Conservation (phyloP, 495 filamentous ascomycete genomes). For the Hypomontagnella monticulosa region DNA sequence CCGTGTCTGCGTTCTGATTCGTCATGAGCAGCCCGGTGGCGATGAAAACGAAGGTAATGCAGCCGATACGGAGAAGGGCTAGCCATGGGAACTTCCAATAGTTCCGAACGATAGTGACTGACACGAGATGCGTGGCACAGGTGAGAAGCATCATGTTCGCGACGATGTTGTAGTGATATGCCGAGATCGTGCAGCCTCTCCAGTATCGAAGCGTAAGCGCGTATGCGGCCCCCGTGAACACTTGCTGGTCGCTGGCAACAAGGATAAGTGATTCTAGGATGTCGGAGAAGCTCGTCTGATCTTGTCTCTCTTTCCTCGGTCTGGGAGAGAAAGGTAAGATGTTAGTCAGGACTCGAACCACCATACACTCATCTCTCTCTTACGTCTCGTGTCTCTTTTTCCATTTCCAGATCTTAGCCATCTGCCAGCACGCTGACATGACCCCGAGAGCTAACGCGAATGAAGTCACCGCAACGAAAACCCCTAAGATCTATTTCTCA, state of each 20-base stretch:
- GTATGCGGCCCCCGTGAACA: constrained; percentile 52
- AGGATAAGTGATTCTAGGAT: constrained; percentile 49
- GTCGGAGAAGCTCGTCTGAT: constrained; percentile 39
- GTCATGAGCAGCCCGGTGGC: constrained; percentile 46
- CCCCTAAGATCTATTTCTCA: constrained; percentile 40
- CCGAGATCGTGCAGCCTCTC: constrained; percentile 50
- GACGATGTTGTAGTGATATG: constrained; percentile 54
- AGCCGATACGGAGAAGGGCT: constrained; percentile 39
- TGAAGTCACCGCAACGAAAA: constrained; percentile 44
- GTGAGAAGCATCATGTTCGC: constrained; percentile 53
- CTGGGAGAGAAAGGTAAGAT: neutral
- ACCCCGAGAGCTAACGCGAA: constrained; percentile 36
- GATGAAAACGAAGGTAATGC: constrained; percentile 38
- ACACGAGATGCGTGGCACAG: constrained; percentile 51
- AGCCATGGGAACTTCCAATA: constrained; percentile 48
- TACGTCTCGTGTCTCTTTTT: constrained; percentile 26
- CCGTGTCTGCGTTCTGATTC: constrained; percentile 38
- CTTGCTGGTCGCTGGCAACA: constrained; percentile 52
- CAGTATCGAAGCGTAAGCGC: constrained; percentile 48
- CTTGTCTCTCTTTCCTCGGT: constrained; percentile 3
- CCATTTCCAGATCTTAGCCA: constrained; percentile 13
- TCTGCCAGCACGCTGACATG: constrained; percentile 34
- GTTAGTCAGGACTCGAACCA: neutral
- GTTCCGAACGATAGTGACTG: constrained; percentile 46
- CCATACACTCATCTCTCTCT: neutral